Evolutionary conservation across 2,329 filamentous ascomycete genomes (phyloP).

Genomic region (Colletotrichum zoysiae): DNA sequence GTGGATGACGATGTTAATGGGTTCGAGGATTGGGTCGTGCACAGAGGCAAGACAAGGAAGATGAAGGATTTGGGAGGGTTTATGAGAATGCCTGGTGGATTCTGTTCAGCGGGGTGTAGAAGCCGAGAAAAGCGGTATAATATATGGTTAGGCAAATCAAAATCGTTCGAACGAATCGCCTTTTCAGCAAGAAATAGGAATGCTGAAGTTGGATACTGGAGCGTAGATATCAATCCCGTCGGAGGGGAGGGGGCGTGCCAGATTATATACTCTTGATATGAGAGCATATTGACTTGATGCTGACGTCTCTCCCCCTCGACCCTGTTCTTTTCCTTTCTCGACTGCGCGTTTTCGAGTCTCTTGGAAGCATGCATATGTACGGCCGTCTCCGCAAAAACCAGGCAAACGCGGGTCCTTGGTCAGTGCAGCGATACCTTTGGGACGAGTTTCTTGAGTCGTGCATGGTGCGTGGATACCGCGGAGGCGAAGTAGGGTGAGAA

Average conservation of each 20-base stretch:
- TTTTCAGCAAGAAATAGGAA: background rate
- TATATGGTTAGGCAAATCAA: background rate
- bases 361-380: constrained; percentile 1
- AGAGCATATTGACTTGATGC: constrained; percentile 37
- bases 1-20: background rate
- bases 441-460: constrained; percentile 42
- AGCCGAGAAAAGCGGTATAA: background rate
- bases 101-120: background rate
- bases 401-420: constrained; percentile 40
- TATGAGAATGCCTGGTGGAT: background rate
- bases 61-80: too few species aligned
- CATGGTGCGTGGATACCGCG: constrained; percentile 41
- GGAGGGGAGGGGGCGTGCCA: background rate
- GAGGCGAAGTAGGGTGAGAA: constrained; percentile 41
- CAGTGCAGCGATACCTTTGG: constrained; percentile 31
- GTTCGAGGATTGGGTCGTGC: background rate
- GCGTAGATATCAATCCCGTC: background rate
- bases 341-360: constrained; percentile 10
- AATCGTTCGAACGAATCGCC: background rate
- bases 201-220: background rate
- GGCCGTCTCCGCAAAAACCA: constrained; percentile 42
- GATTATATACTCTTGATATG: constrained; percentile 34
- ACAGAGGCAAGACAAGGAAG: background rate
- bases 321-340: constrained; percentile 3
- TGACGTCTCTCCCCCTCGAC: constrained; percentile 31